phyloP scores from a whole-genome alignment of 768 basidiomycete species.

The Pleurotus eryngii region DNA sequence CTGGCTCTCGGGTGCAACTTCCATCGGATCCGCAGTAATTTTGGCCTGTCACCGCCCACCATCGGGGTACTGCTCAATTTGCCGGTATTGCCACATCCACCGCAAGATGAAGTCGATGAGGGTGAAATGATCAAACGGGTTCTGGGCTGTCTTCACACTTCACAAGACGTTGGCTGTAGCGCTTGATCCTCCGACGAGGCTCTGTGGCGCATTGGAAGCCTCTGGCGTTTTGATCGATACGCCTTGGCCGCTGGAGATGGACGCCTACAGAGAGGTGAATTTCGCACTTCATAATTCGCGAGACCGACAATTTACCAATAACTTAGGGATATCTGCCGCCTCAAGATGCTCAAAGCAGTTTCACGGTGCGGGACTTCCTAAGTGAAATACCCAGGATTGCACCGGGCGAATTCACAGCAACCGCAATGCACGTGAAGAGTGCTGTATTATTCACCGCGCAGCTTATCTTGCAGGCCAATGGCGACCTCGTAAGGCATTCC shows the following conservation, averaged over 20 bases:
- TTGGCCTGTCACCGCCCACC: conserved; percentile 30
- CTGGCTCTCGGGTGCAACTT: conserved; percentile 47
- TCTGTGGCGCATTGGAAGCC: conserved; percentile 53
- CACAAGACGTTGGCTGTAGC: conserved; percentile 57
- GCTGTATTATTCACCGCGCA: conserved; percentile 55
- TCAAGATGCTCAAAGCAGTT: conserved; percentile 39
- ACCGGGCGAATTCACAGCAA: conserved; percentile 32
- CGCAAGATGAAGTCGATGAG: conserved; percentile 48
- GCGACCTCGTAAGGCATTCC: conserved; percentile 33
- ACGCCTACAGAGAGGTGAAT: conserved; percentile 35
- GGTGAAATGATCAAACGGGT: conserved; percentile 68
- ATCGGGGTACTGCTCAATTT: conserved; percentile 38
- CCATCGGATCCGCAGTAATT: conserved; percentile 42
- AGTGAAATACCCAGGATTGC: conserved; percentile 28
- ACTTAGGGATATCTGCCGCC: conserved; percentile 38
- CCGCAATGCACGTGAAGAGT: conserved; percentile 49
- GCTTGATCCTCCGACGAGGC: conserved; percentile 47
- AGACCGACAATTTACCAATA: conserved; percentile 11
- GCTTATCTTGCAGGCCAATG: conserved; percentile 50
- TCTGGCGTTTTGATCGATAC: conserved; percentile 47
- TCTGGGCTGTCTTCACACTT: conserved; percentile 60
- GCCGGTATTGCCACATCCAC: conserved; percentile 28
- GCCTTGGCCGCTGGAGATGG: conserved; percentile 48
- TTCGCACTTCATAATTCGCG: background rate
- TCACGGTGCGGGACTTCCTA: conserved; percentile 50